phyloP scores from a whole-genome alignment of 176 grass and related monocot species.

The Aegilops tauschii region DNA sequence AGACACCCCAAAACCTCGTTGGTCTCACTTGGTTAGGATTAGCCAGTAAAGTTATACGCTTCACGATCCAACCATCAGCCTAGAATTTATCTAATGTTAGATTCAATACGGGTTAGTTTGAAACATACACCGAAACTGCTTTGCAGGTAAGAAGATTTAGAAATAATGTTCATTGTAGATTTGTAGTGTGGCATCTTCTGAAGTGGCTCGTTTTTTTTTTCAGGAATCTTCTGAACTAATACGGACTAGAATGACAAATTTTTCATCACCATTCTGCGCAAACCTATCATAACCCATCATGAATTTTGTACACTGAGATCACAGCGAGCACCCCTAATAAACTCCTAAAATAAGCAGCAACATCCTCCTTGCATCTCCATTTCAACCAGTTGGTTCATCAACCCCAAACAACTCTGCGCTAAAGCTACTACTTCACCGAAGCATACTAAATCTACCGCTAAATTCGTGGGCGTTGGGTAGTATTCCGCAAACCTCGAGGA shows the following conservation, averaged over 20 bases:
- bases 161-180: neutral
- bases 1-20: slow-evolving; percentile 94
- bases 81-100: slow-evolving; percentile 29
- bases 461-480: neutral
- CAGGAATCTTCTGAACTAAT: neutral
- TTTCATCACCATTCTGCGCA: neutral
- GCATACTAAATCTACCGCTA: neutral
- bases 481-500: slow-evolving; percentile 46
- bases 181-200: neutral
- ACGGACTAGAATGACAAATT: neutral
- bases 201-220: neutral
- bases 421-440: neutral
- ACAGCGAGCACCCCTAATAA: neutral
- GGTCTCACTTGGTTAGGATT: slow-evolving; percentile 88
- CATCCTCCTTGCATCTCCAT: neutral
- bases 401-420: neutral
- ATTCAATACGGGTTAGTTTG: neutral
- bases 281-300: neutral
- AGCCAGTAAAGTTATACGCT: slow-evolving; percentile 65
- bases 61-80: slow-evolving; percentile 94
- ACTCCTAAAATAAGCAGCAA: neutral
- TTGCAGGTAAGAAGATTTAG: neutral
- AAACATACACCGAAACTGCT: neutral
- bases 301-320: slow-evolving; percentile 2
- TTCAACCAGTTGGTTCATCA: neutral